Percentiles rank a stretch among this genome's conserved stretches.
Evolutionary conservation across 345 rosid species (phyloP).

Genomic region (Xanthoceras sorbifolium): DNA sequence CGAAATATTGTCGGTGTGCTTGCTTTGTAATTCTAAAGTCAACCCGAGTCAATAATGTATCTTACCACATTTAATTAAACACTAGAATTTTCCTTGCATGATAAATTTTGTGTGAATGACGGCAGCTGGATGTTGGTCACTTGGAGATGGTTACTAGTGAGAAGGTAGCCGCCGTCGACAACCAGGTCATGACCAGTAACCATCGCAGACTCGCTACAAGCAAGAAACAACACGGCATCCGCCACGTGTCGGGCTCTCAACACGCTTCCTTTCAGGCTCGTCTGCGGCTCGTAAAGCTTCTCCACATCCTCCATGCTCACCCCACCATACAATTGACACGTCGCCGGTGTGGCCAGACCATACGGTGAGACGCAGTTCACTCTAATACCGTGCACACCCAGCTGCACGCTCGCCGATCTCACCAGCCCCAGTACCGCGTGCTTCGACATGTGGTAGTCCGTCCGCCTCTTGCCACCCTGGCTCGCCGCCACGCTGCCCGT

Average conservation of each 20-base stretch:
- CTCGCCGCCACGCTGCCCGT: conserved; percentile 34
- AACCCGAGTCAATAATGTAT: too few species aligned
- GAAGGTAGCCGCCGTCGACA: conserved; percentile 34
- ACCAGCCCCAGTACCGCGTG: conserved; percentile 45
- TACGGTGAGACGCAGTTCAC: conserved; percentile 50
- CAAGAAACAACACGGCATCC: conserved; percentile 44
- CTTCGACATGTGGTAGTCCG: conserved; percentile 44
- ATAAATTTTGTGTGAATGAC: too few species aligned
- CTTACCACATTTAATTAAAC: too few species aligned
- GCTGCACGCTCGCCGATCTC: conserved; percentile 40
- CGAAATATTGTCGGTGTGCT: too few species aligned
- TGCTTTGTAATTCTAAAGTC: too few species aligned
- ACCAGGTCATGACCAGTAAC: conserved; percentile 39
- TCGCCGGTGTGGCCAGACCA: conserved; percentile 36
- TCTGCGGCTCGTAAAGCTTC: conserved; percentile 9
- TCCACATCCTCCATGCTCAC: conserved; percentile 23
- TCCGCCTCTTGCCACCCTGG: neutral
- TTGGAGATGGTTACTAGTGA: neutral
- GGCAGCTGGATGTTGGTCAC: too few species aligned
- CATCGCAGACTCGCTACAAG: conserved; percentile 34
- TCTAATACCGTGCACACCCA: conserved; percentile 47
- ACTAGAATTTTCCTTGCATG: too few species aligned
- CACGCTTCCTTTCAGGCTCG: conserved; percentile 29
- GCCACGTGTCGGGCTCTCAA: conserved; percentile 36
- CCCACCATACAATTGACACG: neutral